phyloP scores from a whole-genome alignment of 768 basidiomycete genomes.

The Phlebiopsis gigantea region DNA sequence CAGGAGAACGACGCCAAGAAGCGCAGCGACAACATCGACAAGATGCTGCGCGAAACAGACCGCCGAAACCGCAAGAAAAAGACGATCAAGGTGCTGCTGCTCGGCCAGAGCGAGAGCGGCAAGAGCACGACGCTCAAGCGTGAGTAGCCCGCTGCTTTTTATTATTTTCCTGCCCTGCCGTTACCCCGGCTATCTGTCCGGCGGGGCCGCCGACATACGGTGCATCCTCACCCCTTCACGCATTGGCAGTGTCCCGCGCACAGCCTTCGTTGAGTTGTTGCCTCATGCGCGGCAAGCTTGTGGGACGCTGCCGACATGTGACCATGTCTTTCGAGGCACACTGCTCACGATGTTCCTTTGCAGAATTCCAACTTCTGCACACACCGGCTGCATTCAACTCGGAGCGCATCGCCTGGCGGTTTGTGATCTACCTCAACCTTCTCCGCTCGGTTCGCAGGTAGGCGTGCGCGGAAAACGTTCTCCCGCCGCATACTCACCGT shows the following conservation, averaged over 20 bases:
- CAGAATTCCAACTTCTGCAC: constrained; percentile 84
- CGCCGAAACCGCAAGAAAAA: constrained; percentile 54
- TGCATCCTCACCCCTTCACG: neutral
- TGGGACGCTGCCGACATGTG: neutral
- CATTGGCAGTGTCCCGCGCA: no score
- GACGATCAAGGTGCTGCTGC: constrained; percentile 71
- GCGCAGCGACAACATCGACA: constrained; percentile 74
- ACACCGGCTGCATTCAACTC: constrained; percentile 71
- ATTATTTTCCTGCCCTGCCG: neutral
- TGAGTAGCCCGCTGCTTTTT: constrained; percentile 37
- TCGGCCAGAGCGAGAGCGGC: constrained; percentile 87
- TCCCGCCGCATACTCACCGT: neutral
- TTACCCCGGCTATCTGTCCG: neutral
- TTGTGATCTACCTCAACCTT: constrained; percentile 85
- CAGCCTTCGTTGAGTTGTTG: neutral
- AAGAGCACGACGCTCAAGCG: constrained; percentile 88
- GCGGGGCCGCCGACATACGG: neutral
- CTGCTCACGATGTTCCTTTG: neutral
- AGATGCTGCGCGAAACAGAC: constrained; percentile 65
- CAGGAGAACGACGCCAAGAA: constrained; percentile 69
- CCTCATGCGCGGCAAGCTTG: neutral
- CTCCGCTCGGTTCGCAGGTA: constrained; percentile 77
- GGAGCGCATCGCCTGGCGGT: constrained; percentile 81
- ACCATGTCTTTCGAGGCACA: neutral
- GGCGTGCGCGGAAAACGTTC: constrained; percentile 15